phyloP scores from a whole-genome alignment of 768 basidiomycete genomes.

The Lentinula guzmanii region DNA sequence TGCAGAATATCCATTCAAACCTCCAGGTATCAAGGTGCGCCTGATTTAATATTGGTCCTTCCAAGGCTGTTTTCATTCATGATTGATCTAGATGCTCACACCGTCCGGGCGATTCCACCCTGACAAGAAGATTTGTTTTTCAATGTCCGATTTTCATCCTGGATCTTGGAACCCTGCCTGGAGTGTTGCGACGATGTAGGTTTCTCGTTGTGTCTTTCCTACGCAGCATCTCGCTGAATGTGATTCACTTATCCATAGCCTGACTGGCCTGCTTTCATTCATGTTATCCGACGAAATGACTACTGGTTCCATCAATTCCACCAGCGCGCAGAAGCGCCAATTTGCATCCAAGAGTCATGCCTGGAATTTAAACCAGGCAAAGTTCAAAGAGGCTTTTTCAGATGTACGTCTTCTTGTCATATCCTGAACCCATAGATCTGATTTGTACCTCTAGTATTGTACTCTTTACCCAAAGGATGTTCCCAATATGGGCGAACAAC shows the following conservation, averaged over 20 bases:
- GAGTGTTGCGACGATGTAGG: conserved; percentile 92
- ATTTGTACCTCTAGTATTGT: conserved; percentile 54
- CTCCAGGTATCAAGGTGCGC: conserved; percentile 89
- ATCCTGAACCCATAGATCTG: background rate
- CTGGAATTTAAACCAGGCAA: conserved; percentile 76
- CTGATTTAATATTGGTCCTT: background rate
- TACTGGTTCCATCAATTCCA: conserved; percentile 82
- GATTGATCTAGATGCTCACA: conserved; percentile 68
- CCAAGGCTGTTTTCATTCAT: conserved; percentile 4
- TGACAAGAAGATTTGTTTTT: conserved; percentile 95
- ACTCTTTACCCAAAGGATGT: conserved; percentile 58
- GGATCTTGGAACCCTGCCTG: conserved; percentile 96
- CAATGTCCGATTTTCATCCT: conserved; percentile 95
- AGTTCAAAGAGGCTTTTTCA: conserved; percentile 85
- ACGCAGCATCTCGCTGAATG: conserved; percentile 6
- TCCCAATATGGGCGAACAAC: conserved; percentile 91
- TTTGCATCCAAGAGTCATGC: conserved; percentile 78
- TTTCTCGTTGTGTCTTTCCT: conserved; percentile 11
- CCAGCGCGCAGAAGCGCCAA: conserved; percentile 68
- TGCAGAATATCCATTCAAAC: conserved; percentile 93
- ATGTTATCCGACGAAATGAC: conserved; percentile 98
- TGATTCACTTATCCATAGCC: conserved; percentile 35
- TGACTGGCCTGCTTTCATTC: conserved; percentile 90
- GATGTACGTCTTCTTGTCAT: conserved; percentile 51
- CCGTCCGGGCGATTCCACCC: conserved; percentile 88